Base-by-base conservation (phyloP, 495 filamentous ascomycete species). In the Amphirosellinia nigrospora region DNA sequence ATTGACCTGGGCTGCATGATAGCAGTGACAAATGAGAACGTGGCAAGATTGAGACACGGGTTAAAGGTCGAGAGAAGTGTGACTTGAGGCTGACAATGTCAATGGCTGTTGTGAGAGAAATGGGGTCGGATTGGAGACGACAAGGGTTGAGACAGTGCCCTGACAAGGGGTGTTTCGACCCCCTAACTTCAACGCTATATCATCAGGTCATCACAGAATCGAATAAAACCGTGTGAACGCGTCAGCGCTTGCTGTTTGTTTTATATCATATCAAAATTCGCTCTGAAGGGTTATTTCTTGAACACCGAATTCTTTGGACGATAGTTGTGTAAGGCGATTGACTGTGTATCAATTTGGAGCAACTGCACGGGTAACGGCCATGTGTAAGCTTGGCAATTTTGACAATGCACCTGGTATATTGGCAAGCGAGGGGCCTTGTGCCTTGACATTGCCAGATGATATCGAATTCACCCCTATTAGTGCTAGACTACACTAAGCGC, bases 81-180 rank as follows among this genome's bases (percentile, higher is more conserved):
- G 61, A 41, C 16, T 64, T 64, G 61, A 48, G 61, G 61, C 61
- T 64, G 23, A 36, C n/a, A 36, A 50, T 16, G 38, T 23, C 39
- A 10, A 32, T 28, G 60, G 21, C 26, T 41, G 36, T 36, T 45
- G 38, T 41, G 59, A 3, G 59, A 41, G 11, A 19, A 64, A 34
- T 23, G 28, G 43, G 38, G 38, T 21, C 39, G 39, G 60, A 10
- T 10, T 60, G 71, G 55, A 23, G 48, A 36, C 34, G n/a, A 50
- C 70, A 71, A 68, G 71, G 73, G 73, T 75, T 75, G 75, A 77
- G 73, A 77, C 75, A 73, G 52, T 39, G 58, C 71, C 73, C 72
- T 74, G 73, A 77, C 75, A 77, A 73, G 75, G 59, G 73, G 68
- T 69, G 75, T 77, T 77, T 56, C 64, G 48, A 52, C 64, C 64